Percentiles rank a stretch among this genome's conserved stretches.
phyloP scores from a whole-genome alignment of 2,329 filamentous ascomycete genomes.

The Scolecobasidium constrictum region DNA sequence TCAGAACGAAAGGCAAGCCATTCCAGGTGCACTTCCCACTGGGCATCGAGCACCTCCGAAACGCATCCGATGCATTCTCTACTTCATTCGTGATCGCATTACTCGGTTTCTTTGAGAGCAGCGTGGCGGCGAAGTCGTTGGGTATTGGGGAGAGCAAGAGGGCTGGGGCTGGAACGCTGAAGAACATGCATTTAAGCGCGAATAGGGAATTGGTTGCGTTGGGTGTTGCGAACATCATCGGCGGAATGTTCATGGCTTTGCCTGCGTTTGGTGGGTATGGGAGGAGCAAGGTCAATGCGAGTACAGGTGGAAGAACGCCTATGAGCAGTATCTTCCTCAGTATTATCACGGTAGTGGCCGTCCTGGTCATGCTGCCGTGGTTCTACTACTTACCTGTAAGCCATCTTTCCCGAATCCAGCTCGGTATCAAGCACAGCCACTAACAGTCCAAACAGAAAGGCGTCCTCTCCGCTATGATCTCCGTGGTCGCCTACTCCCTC shows the following conservation, averaged over 20 bases:
- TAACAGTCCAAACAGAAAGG: constrained; percentile 54
- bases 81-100: constrained; percentile 90
- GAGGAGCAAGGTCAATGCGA: constrained; percentile 86
- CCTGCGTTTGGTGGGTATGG: constrained; percentile 95
- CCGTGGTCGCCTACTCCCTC: constrained; percentile 85
- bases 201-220: constrained; percentile 91
- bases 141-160: constrained; percentile 44
- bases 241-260: constrained; percentile 82
- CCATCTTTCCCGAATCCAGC: constrained; percentile 14
- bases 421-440: neutral
- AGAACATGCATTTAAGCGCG: constrained; percentile 72
- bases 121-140: constrained; percentile 86
- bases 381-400: constrained; percentile 92
- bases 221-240: constrained; percentile 81
- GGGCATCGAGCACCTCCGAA: constrained; percentile 59
- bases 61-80: constrained; percentile 77
- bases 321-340: constrained; percentile 88
- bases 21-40: constrained; percentile 87
- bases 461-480: constrained; percentile 86
- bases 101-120: constrained; percentile 97
- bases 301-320: constrained; percentile 82
- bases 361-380: constrained; percentile 74
- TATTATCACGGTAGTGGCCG: constrained; percentile 68
- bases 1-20: constrained; percentile 58
- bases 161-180: constrained; percentile 54